Evolutionary conservation across 305 asterid genomes (phyloP).

Genomic region (Fraxinus baroniana): DNA sequence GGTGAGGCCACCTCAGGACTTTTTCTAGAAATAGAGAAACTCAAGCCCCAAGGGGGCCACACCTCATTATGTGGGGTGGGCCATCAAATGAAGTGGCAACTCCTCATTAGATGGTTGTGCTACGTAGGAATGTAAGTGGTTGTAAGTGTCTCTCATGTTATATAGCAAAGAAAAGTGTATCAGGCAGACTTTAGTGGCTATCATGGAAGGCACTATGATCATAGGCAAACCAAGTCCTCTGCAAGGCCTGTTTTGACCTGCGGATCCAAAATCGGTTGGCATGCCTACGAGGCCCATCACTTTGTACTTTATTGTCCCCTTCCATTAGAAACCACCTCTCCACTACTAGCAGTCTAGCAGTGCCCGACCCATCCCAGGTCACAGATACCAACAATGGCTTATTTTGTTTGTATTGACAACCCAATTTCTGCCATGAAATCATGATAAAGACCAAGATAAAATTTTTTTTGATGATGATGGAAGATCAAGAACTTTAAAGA

Average conservation of each 20-base stretch:
- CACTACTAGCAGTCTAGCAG: background rate
- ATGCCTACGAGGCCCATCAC: conserved; percentile 86
- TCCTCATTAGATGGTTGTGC: no score
- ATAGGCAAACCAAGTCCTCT: conserved; percentile 82
- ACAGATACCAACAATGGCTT: conserved; percentile 73
- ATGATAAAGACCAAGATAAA: conserved; percentile 47
- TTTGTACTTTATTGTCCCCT: conserved; percentile 53
- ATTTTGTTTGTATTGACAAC: conserved; percentile 40
- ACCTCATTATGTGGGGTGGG: no score
- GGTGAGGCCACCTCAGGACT: no score
- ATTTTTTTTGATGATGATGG: conserved; percentile 30
- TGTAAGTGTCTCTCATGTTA: no score
- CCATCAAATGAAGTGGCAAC: no score
- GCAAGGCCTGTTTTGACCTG: conserved; percentile 50
- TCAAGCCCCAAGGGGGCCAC: no score
- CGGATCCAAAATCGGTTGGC: conserved; percentile 86
- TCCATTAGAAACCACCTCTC: conserved; percentile 28
- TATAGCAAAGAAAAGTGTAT: no score
- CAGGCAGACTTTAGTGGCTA: no score
- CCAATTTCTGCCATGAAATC: conserved; percentile 42
- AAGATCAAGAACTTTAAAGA: conserved; percentile 8
- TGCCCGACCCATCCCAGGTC: conserved; percentile 58
- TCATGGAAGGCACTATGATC: no score
- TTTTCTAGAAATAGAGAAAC: no score
- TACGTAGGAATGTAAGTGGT: no score